Evolutionary conservation across 306 rosid genomes (phyloP).

Genomic region (Vachellia collinsii): DNA sequence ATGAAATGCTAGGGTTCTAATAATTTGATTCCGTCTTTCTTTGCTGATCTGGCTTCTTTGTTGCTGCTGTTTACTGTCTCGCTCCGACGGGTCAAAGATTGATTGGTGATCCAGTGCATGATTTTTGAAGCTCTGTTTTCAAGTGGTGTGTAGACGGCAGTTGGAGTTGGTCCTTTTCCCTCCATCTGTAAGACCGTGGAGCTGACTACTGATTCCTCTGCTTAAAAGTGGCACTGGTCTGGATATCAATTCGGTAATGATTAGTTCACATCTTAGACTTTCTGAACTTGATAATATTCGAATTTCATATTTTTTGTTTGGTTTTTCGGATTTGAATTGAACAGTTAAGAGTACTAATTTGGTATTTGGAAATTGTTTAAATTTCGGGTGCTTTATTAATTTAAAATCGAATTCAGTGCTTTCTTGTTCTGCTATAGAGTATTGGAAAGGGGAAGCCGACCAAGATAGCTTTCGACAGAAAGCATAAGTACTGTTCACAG

Average conservation of each 20-base stretch:
- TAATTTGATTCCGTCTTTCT: background rate
- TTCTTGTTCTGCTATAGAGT: background rate
- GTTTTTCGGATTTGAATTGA: background rate
- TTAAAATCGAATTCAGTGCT: background rate
- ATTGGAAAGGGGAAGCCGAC: background rate
- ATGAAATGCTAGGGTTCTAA: background rate
- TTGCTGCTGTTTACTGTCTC: background rate
- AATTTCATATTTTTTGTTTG: background rate
- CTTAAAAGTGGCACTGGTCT: background rate
- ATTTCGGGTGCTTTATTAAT: background rate
- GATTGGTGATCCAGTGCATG: background rate
- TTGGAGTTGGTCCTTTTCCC: background rate
- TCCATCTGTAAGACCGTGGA: background rate
- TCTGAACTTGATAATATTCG: background rate
- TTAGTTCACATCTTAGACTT: background rate
- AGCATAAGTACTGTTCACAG: background rate
- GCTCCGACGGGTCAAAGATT: background rate
- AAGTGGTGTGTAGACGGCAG: background rate
- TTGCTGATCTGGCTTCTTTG: background rate
- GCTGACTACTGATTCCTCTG: background rate
- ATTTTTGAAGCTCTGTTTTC: background rate
- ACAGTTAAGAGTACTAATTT: background rate
- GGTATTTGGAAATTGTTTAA: background rate
- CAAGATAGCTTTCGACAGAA: background rate
- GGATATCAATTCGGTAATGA: background rate